Evolutionary conservation across 331 rosid genomes (phyloP).

Genomic region (Malus hybrid): DNA sequence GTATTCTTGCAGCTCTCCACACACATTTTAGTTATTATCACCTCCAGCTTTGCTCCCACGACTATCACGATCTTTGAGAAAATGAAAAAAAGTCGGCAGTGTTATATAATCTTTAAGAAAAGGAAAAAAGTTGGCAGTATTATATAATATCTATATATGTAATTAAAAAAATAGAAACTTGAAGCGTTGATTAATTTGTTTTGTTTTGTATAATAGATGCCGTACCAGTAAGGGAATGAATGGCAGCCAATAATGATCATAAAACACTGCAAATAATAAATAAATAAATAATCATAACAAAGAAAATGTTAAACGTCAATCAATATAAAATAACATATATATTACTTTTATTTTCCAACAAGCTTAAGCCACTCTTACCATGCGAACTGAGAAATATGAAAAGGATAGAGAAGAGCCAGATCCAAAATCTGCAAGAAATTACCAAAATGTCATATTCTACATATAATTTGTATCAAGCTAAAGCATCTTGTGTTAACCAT

Average conservation of each 20-base stretch:
- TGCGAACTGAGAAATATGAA: slow-evolving; percentile 50
- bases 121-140: background rate
- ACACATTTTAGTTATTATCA: slow-evolving; percentile 53
- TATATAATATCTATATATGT: background rate
- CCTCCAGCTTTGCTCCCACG: slow-evolving; percentile 55
- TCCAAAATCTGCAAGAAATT: slow-evolving; percentile 51
- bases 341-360: too few relatives aligned
- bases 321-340: too few relatives aligned
- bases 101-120: background rate
- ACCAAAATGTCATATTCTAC: background rate
- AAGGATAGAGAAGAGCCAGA: slow-evolving; percentile 50
- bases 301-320: too few relatives aligned
- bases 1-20: slow-evolving; percentile 38
- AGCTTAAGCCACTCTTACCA: slow-evolving; percentile 21
- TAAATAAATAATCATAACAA: background rate
- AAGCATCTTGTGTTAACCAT: background rate
- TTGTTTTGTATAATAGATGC: background rate
- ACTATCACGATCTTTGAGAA: slow-evolving; percentile 36
- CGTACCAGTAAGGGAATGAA: slow-evolving; percentile 61
- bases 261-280: slow-evolving; percentile 40
- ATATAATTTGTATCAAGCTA: too few relatives aligned
- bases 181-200: background rate
- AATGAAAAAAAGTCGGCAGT: too few relatives aligned
- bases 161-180: background rate
- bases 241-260: slow-evolving; percentile 63